Base-by-base conservation (phyloP, 352 stramenopile genomes). In the Peronosclerospora sorghi region DNA sequence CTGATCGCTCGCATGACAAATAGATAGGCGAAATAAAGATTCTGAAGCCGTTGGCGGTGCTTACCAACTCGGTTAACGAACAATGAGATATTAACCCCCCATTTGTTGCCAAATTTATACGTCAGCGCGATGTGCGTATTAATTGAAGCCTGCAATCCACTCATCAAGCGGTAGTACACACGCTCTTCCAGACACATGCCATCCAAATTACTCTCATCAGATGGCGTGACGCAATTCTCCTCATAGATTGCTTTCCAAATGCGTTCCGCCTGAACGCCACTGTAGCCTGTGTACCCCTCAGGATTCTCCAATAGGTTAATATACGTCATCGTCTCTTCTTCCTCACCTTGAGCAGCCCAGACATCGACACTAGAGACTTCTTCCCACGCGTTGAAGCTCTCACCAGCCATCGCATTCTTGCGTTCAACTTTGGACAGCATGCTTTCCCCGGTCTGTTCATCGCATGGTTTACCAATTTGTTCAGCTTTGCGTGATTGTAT, bases 21-120 rank as follows among this genome's bases (percentile, higher is more conserved):
- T 1, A 99, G 70, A 59, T 98, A 98, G 9, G 91, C 83, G 59
- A 99, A 99, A 56, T 99, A 97, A 23, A 99, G 67, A 61, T 99
- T 99, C 32, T 97, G 78, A 34, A 99, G 69, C 14, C 96, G 74
- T 32, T 98, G 93, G 20, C 81, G 84, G 66, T 97, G 78, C 45
- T 94, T 80, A 18, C 81, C 68, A 43, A 97, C 95, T 41, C 90
- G 87, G 34, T 86, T 29, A 17, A 97, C 75, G 41, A 88, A 95
- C 35, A 94, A 59, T 32, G 68, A 53, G 8, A 70, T 64, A 53
- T 95, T 94, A 6, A 68, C 56, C 8, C 65, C 77, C 76, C 81
- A 94, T n/a, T 50, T 39, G 20, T 71, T 48, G 24, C 68, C 73
- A 48, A 79, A 73, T 49, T 82, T 86, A 58, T 92, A 94, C 21